Evolutionary conservation across 495 filamentous ascomycete genomes (phyloP).

Genomic region (Sordaria brevicollis): DNA sequence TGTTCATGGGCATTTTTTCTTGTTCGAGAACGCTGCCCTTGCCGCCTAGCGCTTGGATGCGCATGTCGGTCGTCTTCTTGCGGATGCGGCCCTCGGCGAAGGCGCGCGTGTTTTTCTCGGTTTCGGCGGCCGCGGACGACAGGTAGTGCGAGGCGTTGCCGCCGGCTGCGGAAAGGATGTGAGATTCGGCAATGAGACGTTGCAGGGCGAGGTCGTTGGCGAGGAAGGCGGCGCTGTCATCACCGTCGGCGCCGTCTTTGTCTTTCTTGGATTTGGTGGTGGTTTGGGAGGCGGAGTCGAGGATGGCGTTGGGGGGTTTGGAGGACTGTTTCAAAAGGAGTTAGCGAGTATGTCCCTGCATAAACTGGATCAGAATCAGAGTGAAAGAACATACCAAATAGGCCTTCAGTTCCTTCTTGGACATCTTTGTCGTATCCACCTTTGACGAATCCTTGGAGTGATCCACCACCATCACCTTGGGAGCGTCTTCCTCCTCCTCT

Average conservation of each 20-base stretch:
- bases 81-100: slow-evolving; percentile 33
- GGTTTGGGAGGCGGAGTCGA: slow-evolving; percentile 12
- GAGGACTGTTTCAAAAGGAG: slow-evolving; percentile 36
- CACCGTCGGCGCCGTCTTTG: slow-evolving; percentile 28
- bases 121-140: slow-evolving; percentile 10
- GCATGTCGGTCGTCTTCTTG: slow-evolving; percentile 71
- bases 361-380: not conserved
- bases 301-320: slow-evolving; percentile 26
- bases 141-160: slow-evolving; percentile 41
- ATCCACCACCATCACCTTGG: slow-evolving; percentile 53
- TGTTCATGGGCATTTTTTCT: slow-evolving; percentile 73
- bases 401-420: slow-evolving; percentile 61
- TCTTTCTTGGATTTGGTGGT: slow-evolving; percentile 25
- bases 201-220: slow-evolving; percentile 92
- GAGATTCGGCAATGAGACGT: slow-evolving; percentile 80
- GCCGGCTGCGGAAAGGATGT: slow-evolving; percentile 63
- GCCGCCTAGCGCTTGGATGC: slow-evolving; percentile 69
- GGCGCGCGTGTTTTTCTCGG: slow-evolving; percentile 12
- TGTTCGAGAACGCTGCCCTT: slow-evolving; percentile 63
- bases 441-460: slow-evolving; percentile 28
- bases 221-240: slow-evolving; percentile 45
- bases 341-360: slow-evolving; percentile 12
- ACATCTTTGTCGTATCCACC: slow-evolving; percentile 32
- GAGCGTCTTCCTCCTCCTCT: slow-evolving; percentile 12
- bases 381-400: slow-evolving; percentile 54